phyloP scores from a whole-genome alignment of 2,329 filamentous ascomycete species.

The Drechslerella dactyloides region DNA sequence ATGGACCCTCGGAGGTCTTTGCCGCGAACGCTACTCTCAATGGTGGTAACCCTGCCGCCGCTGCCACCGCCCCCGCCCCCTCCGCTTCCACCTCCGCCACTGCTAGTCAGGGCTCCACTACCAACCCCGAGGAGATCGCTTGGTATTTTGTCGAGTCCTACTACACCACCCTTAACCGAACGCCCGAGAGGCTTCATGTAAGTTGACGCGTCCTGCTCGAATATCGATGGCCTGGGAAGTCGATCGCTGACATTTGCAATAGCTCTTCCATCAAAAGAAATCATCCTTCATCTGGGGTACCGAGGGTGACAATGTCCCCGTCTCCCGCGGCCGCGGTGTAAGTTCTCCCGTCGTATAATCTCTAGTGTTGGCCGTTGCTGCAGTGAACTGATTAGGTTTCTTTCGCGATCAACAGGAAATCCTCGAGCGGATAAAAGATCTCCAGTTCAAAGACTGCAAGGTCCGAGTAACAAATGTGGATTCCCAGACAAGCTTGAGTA shows the following conservation, averaged over 20 bases:
- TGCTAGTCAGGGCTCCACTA: conserved; percentile 57
- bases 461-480: conserved; percentile 98
- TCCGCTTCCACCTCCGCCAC: too few relatives aligned
- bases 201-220: conserved; percentile 54
- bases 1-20: conserved; percentile 56
- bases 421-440: conserved; percentile 88
- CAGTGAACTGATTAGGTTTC: not conserved
- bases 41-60: conserved; percentile 54
- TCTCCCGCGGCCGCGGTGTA: conserved; percentile 87
- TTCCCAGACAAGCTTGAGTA: conserved; percentile 87
- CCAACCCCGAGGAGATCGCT: conserved; percentile 89
- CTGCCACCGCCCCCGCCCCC: too few relatives aligned
- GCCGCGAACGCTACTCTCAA: conserved; percentile 57
- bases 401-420: conserved; percentile 64
- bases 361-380: not conserved
- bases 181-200: conserved; percentile 85
- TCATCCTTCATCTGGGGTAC: conserved; percentile 93
- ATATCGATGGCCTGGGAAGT: not conserved
- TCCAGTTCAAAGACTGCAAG: conserved; percentile 97
- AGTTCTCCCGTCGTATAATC: conserved; percentile 57
- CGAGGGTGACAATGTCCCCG: conserved; percentile 85
- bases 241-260: conserved; percentile 52
- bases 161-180: conserved; percentile 96
- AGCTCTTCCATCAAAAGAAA: conserved; percentile 93
- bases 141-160: conserved; percentile 99